Evolutionary conservation across 495 filamentous ascomycete genomes (phyloP).

Genomic region (Penicillium parvum): DNA sequence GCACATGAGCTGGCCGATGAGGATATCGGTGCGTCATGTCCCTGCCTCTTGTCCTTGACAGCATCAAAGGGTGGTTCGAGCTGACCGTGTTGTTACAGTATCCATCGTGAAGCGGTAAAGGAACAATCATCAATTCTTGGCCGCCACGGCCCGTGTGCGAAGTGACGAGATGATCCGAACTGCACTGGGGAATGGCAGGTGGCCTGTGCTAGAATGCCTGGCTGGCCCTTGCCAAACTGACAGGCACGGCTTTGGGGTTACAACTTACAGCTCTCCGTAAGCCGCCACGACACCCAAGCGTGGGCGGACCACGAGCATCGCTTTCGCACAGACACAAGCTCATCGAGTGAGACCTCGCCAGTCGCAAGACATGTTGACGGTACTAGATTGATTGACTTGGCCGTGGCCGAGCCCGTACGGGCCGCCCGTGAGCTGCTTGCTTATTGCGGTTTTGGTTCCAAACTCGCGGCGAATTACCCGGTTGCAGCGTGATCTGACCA

Average conservation of each 20-base stretch:
- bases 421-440: conserved; percentile 16
- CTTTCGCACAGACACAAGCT: conserved; percentile 37
- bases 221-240: conserved; percentile 19
- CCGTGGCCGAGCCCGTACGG: conserved; percentile 17
- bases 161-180: conserved; percentile 30
- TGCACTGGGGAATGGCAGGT: conserved; percentile 22
- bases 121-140: conserved; percentile 13
- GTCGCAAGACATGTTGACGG: conserved; percentile 23
- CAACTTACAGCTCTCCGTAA: conserved; percentile 25
- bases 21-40: conserved; percentile 76
- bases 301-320: conserved; percentile 30
- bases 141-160: conserved; percentile 25
- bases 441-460: conserved; percentile 18
- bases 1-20: conserved; percentile 90
- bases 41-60: background rate
- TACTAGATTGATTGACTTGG: conserved; percentile 19
- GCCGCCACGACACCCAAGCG: conserved; percentile 25
- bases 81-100: conserved; percentile 50
- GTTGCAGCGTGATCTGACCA: conserved; percentile 8
- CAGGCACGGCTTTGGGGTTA: conserved; percentile 17
- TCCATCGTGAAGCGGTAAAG: conserved; percentile 91
- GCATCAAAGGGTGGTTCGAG: background rate
- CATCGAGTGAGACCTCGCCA: too few relatives aligned
- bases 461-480: conserved; percentile 4
- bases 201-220: conserved; percentile 23